Base-by-base conservation (phyloP, 164 flowering plant genomes). In the Aristolochia californica region DNA sequence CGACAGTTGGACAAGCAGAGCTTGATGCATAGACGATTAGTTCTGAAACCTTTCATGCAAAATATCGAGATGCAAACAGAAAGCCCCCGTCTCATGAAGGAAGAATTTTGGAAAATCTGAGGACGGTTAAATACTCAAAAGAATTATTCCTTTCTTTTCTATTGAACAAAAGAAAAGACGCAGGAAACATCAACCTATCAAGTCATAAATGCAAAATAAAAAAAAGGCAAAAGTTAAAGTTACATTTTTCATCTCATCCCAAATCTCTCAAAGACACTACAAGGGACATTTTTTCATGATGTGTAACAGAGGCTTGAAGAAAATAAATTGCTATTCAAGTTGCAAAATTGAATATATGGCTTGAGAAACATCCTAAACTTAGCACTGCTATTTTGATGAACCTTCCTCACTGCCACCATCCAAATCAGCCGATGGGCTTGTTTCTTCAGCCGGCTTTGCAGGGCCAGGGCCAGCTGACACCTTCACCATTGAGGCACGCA, bases 401-500 rank as follows among this genome's bases (percentile, higher is more conserved):
- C 43, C 61, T 14, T 69, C 51, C 58, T 72, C 78, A 38, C 24
- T 30, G 21, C 24, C 59, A 34, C 18, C 45, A 20, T 60, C 78
- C 24, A 53, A 38, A 28, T 52, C 43, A 25, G 24, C 63, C 8
- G 63, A 55, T 47, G 63, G 34, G 28, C 53, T 70, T 21, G 60
- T 67, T 53, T 57, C 79, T 44, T 75, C 74, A 9, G 40, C 40
- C 40, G 81, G 60, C 65, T 78, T 84, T 45, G 71, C 77, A 15
- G 93, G 95, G 5, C 95, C 95, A 3, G 97, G 97, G 30, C 96
- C 97, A 56, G 96, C 86, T 1, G 96, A 88, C 17, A 91, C 97
- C 60, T 91, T 88, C 66, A 91, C 97, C 97, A 91, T 88, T 53
- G 96, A 75, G 23, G 96, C 94, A 14, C 96, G 85, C 63, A 88